phyloP scores from a whole-genome alignment of 371 early-diverging fungal species.

The Mortierella sp. region DNA sequence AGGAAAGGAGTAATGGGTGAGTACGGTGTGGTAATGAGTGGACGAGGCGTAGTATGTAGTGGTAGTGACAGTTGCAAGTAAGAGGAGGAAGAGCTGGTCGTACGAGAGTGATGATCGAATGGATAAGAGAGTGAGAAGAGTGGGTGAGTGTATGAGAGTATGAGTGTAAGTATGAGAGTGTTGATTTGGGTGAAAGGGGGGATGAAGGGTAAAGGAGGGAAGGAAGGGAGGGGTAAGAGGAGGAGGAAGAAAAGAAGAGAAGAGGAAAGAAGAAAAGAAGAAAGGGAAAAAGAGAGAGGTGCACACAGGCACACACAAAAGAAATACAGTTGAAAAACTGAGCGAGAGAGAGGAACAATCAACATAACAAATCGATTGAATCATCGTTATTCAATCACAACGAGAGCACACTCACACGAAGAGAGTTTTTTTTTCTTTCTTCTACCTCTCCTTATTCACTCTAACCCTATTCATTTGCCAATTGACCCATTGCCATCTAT shows the following conservation, averaged over 20 bases:
- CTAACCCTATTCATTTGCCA: background rate
- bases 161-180: no score
- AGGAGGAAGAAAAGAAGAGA: background rate
- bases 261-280: background rate
- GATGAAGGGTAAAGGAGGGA: background rate
- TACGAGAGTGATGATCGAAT: background rate
- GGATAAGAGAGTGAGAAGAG: background rate
- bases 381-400: background rate
- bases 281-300: background rate
- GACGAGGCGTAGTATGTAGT: background rate
- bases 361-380: slow-evolving; percentile 1
- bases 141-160: background rate
- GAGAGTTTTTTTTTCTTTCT: slow-evolving; percentile 5
- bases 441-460: background rate
- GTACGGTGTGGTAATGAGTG: background rate
- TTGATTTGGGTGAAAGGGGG: background rate
- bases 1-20: background rate
- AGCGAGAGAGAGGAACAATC: background rate
- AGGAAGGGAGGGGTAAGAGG: background rate
- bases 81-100: background rate
- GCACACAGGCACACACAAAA: background rate
- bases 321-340: background rate
- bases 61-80: background rate
- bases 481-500: background rate
- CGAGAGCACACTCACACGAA: background rate